These are phyloP conservation scores for Boeremia exigua DNA, from an alignment of 2,329 filamentous ascomycete species.

Conservation along the genomic window DNA sequence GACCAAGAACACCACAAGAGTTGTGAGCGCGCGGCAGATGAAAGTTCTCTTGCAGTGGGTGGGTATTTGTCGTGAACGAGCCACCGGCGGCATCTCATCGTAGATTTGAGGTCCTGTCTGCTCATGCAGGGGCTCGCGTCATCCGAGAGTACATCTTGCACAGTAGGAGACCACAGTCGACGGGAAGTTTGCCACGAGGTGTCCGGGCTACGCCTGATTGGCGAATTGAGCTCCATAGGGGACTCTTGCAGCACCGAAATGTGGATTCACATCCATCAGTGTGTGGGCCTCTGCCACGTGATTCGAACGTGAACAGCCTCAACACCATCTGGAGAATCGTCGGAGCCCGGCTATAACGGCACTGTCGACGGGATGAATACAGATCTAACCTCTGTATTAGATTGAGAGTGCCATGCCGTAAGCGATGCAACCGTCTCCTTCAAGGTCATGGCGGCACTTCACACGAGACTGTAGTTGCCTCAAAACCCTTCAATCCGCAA, in stretches of 20 bases:
- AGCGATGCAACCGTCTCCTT: not conserved
- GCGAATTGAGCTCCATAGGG: not conserved
- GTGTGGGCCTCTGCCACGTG: not conserved
- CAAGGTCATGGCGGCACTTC: not conserved
- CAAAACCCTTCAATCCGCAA: slow-evolving; percentile 11
- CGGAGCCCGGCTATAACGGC: slow-evolving; percentile 1
- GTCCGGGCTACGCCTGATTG: not conserved
- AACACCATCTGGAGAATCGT: not conserved
- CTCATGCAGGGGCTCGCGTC: not conserved
- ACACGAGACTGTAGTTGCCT: slow-evolving; percentile 10
- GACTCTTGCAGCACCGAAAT: not conserved
- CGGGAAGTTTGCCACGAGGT: not conserved
- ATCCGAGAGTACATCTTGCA: not conserved
- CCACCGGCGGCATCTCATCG: not conserved
- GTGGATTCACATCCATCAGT: not conserved
- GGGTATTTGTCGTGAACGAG: not conserved
- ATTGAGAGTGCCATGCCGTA: not conserved
- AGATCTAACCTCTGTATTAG: not conserved
- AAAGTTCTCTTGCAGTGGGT: not conserved
- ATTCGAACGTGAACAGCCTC: not conserved
- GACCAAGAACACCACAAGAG: not conserved
- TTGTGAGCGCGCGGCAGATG: not conserved
- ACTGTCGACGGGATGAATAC: not conserved
- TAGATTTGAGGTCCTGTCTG: not conserved
- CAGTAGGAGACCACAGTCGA: not conserved